Evolutionary conservation across 164 flowering plant genomes (phyloP).

Genomic region (Chimonanthus salicifolius): DNA sequence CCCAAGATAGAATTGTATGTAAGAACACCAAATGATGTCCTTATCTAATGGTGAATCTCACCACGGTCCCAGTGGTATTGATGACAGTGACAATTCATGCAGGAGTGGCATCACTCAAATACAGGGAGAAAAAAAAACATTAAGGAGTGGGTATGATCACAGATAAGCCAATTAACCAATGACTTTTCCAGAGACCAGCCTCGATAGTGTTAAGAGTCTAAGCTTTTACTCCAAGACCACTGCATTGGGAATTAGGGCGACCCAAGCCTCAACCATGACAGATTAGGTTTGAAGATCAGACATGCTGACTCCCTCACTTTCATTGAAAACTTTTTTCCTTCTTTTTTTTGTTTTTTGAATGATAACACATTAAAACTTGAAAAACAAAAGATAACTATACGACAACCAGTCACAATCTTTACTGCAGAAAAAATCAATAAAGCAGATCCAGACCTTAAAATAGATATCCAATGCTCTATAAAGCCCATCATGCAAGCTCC

Average conservation of each 20-base stretch:
- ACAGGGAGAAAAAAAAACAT: not conserved
- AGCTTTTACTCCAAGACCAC: no score
- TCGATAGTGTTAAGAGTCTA: not conserved
- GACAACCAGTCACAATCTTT: not conserved
- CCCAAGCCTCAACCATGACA: not conserved
- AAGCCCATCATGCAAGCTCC: constrained; percentile 84
- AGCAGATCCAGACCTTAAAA: constrained; percentile 57
- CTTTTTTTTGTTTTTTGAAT: no score
- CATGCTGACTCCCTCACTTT: not conserved
- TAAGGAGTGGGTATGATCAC: no score
- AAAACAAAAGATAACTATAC: not conserved
- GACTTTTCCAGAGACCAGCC: not conserved
- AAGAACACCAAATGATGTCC: not conserved
- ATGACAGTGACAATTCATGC: not conserved
- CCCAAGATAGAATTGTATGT: not conserved
- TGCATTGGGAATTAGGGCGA: no score
- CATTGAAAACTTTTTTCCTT: no score
- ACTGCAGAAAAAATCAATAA: not conserved
- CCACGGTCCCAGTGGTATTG: not conserved
- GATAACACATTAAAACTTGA: not conserved
- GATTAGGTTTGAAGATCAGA: not conserved
- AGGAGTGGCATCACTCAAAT: no score
- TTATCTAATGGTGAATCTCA: not conserved
- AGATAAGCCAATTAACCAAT: not conserved
- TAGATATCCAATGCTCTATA: constrained; percentile 93